A percentile compares a stretch with the other conserved stretches of the same genome.
Evolutionary conservation across 352 stramenopile genomes (phyloP).

Genomic region (Pythium vanterpoolii): DNA sequence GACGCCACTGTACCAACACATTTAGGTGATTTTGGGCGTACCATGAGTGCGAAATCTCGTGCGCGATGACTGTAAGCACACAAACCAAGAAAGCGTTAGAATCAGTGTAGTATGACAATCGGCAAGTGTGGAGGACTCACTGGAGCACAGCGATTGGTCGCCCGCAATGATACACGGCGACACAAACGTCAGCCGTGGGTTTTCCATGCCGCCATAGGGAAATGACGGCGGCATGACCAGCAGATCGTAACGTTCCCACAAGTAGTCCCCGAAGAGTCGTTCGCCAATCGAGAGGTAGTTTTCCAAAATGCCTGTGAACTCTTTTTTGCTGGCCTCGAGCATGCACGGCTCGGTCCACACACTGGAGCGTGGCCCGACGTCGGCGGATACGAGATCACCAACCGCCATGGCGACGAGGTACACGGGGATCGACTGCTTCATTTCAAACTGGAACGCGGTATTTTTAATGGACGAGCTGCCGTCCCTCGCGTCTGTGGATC

Average conservation of each 20-base stretch:
- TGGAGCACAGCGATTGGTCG: constrained; percentile 72
- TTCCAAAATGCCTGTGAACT: constrained; percentile 76
- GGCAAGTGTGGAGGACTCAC: constrained; percentile 19
- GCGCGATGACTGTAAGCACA: constrained; percentile 53
- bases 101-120: background rate
- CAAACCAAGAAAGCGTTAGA: background rate
- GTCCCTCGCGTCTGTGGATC: constrained; percentile 21
- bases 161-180: constrained; percentile 75
- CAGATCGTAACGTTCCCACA: constrained; percentile 84
- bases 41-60: constrained; percentile 86
- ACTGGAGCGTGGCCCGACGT: constrained; percentile 65
- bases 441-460: constrained; percentile 67
- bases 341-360: constrained; percentile 84
- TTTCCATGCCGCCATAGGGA: constrained; percentile 99
- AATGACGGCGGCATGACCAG: constrained; percentile 88
- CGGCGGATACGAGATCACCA: constrained; percentile 61
- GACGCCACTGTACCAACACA: background rate
- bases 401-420: constrained; percentile 85
- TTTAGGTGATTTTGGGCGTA: constrained; percentile 9
- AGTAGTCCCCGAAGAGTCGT: constrained; percentile 75
- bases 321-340: constrained; percentile 63
- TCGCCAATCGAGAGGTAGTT: constrained; percentile 73
- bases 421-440: constrained; percentile 80
- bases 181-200: constrained; percentile 88
- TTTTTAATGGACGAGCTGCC: background rate